These are phyloP conservation scores for Trametes elegans DNA, from an alignment of 768 basidiomycete genomes.

Conservation along the genomic window DNA sequence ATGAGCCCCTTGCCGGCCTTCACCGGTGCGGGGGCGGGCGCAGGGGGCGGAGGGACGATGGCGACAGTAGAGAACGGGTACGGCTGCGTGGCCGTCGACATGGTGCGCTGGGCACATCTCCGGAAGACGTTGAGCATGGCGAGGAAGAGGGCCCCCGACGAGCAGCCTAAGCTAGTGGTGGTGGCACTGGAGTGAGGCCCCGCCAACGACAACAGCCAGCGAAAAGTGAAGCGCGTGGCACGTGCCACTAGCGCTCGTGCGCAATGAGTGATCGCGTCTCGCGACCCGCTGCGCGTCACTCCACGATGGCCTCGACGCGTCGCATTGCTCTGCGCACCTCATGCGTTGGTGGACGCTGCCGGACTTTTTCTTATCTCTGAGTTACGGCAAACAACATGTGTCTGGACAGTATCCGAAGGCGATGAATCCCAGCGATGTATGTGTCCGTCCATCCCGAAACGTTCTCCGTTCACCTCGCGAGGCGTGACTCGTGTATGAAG, in stretches of 20 bases:
- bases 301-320: not conserved
- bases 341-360: not conserved
- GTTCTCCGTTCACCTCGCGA: no score
- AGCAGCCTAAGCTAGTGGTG: not conserved
- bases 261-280: not conserved
- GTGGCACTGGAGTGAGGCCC: not conserved
- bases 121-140: conserved; percentile 39
- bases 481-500: no score
- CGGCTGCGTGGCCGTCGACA: conserved; percentile 43
- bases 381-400: conserved; percentile 1
- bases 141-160: not conserved
- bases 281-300: not conserved
- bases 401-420: conserved; percentile 2
- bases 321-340: not conserved
- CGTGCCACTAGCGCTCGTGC: conserved; percentile 9
- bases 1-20: conserved; percentile 75
- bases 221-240: conserved; percentile 14
- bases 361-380: not conserved
- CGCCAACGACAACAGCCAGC: not conserved
- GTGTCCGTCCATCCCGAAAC: not conserved
- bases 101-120: conserved; percentile 35
- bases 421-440: not conserved
- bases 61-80: conserved; percentile 80
- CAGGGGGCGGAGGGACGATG: conserved; percentile 45
- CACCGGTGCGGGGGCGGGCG: conserved; percentile 45